Percentiles rank a stretch among this genome's conserved stretches.
These are phyloP conservation scores for Trichosporon coremiiforme DNA, from an alignment of 1,284 basidiomycete species.

Conservation along the genomic window DNA sequence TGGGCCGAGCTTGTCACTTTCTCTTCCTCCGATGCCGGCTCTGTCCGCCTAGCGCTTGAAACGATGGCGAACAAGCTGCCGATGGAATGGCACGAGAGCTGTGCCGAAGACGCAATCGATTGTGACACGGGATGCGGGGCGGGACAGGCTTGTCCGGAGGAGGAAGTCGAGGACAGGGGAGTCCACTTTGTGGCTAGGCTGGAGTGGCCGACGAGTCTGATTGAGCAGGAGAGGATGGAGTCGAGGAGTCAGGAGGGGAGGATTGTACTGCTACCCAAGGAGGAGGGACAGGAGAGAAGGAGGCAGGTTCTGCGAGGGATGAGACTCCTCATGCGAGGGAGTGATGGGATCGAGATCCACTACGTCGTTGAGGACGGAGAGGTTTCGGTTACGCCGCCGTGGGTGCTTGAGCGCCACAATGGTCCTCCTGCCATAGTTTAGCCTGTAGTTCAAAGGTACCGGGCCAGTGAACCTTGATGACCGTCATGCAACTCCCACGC, in stretches of 20 bases:
- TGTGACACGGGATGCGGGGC: too few species aligned
- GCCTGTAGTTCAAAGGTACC: too few species aligned
- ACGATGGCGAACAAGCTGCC: not conserved
- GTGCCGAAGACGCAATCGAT: not conserved
- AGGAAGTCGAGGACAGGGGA: not conserved
- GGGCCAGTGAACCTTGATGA: too few species aligned
- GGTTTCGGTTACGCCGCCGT: not conserved
- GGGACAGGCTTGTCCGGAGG: too few species aligned
- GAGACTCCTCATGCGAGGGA: not conserved
- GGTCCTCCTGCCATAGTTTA: too few species aligned
- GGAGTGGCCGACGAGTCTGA: not conserved
- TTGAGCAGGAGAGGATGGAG: not conserved
- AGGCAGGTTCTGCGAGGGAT: not conserved
- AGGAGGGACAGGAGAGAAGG: not conserved
- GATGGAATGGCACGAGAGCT: not conserved
- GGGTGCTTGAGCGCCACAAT: not conserved
- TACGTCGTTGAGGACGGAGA: not conserved
- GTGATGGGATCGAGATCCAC: not conserved
- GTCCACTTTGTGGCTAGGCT: not conserved
- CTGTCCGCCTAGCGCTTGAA: not conserved
- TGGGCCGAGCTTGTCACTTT: not conserved
- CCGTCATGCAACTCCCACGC: too few species aligned
- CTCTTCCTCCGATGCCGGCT: not conserved
- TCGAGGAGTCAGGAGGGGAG: too few species aligned
- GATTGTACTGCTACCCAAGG: not conserved